Evolutionary conservation across 495 filamentous ascomycete genomes (phyloP).

Genomic region (Daldinia concentrica): DNA sequence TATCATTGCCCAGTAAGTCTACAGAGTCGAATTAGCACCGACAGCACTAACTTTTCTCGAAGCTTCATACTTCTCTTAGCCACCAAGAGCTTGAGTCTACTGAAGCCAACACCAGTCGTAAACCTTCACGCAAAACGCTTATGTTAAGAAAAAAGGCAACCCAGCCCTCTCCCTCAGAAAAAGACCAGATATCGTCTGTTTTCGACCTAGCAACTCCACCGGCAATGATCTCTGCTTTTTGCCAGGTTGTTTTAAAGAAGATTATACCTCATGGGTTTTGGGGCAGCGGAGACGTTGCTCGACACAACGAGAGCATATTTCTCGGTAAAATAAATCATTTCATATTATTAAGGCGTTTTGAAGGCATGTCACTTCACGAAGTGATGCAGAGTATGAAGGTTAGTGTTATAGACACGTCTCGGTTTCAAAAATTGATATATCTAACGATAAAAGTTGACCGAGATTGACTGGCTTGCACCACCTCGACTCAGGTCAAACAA

Average conservation of each 20-base stretch:
- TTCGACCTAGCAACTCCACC: conserved; percentile 76
- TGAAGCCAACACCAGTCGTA: conserved; percentile 13
- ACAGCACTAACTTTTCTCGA: conserved; percentile 12
- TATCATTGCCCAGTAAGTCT: conserved; percentile 77
- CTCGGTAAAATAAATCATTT: conserved; percentile 78
- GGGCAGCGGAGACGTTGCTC: conserved; percentile 64
- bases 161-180: conserved; percentile 15
- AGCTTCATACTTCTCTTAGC: conserved; percentile 35
- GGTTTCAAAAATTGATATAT: conserved; percentile 5
- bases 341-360: conserved; percentile 78
- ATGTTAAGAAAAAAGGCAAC: conserved; percentile 18
- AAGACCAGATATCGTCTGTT: conserved; percentile 50
- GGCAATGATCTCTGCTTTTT: conserved; percentile 85
- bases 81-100: conserved; percentile 15
- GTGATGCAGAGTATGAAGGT: conserved; percentile 81
- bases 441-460: conserved; percentile 60
- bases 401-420: conserved; percentile 9
- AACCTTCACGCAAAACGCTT: conserved; percentile 18
- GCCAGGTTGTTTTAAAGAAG: conserved; percentile 75
- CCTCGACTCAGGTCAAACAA: conserved; percentile 58
- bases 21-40: background rate
- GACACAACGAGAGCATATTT: conserved; percentile 67
- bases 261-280: conserved; percentile 83
- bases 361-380: conserved; percentile 81
- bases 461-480: conserved; percentile 77